phyloP scores from a whole-genome alignment of 2,329 filamentous ascomycete genomes.

The Exophiala calicioides region DNA sequence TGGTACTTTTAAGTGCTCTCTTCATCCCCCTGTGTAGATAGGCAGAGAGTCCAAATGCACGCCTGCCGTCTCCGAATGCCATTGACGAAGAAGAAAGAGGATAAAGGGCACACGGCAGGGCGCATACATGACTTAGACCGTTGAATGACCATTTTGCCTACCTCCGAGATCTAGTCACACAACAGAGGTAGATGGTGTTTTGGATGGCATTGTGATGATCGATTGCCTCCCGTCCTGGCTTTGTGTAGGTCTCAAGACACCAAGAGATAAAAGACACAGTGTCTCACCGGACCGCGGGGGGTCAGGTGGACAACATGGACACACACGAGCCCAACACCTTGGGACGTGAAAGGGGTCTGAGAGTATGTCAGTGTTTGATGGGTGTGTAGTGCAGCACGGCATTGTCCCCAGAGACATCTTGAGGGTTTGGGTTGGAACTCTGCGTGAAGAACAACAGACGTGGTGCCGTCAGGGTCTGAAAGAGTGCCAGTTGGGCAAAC shows the following conservation, averaged over 20 bases:
- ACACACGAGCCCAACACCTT: too few relatives aligned
- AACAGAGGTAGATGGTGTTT: not conserved
- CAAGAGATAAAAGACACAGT: not conserved
- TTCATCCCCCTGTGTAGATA: too few relatives aligned
- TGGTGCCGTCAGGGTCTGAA: too few relatives aligned
- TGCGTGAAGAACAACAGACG: too few relatives aligned
- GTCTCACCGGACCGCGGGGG: slow-evolving; percentile 6
- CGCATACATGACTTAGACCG: not conserved
- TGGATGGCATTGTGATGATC: slow-evolving; percentile 10
- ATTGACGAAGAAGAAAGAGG: not conserved
- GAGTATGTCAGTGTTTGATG: too few relatives aligned
- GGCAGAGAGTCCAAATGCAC: not conserved
- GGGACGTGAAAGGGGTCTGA: too few relatives aligned
- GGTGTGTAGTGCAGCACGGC: too few relatives aligned
- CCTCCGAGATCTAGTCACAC: slow-evolving; percentile 2
- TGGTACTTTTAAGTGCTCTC: too few relatives aligned
- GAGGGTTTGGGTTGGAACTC: too few relatives aligned
- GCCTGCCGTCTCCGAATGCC: not conserved
- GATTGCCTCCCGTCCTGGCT: not conserved
- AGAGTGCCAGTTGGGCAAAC: too few relatives aligned
- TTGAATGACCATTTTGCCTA: slow-evolving; percentile 5
- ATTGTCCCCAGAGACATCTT: too few relatives aligned
- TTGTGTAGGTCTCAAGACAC: slow-evolving; percentile 9
- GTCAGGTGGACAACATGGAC: slow-evolving; percentile 6
- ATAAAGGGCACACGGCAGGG: not conserved